Base-by-base conservation (phyloP, 129 eudicot genomes). In the Solidago caesia region DNA sequence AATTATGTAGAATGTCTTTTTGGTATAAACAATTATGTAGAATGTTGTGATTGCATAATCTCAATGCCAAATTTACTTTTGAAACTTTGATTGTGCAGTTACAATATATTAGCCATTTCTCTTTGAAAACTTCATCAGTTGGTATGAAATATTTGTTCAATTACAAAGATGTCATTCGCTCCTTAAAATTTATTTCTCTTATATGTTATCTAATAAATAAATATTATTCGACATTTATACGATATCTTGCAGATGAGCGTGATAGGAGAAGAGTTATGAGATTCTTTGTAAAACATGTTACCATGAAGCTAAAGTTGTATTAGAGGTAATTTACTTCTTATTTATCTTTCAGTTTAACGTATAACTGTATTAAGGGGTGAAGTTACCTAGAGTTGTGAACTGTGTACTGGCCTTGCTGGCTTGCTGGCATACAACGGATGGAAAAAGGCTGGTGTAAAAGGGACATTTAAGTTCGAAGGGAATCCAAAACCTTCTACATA, bases 251-350 rank as follows among this genome's bases (percentile, higher is more conserved):
- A 94, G 98, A 75, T 73, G 48, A 78, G 82, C 53, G 62, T 72
- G 5, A 16, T 56, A 44, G 97, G 89, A 71, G 59, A 60, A 53
- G 81, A 79, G 74, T 80, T 94, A 94, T 79, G 96, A 94, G 89
- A 90, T 94, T 70, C 96, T 94, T 41, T 88, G 89, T 64, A 90
- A 88, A 81, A 76, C 96, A 76, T 90, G 90, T 82, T 82, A 80
- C 74, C 52, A 64, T 61, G 98, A 94, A 86, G 91, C 93, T 69
- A 79, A 87, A 81, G 79, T 85, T n/a, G 78, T 81, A 44, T 79
- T 93, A 55, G 89, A 93, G 96, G 98, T 90, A 81, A 68, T 42
- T 67, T 74, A 29, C 49, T 61, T 51, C 33, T 9, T 46, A 60
- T 2, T 0, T 57, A 7, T 25, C 26, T 5, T 60, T 26, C 27